Evolutionary conservation across 805 yeast genomes (phyloP), one percentile per base, ranked within the genome.

Genomic region (Ogataea parapolymorpha): DNA sequence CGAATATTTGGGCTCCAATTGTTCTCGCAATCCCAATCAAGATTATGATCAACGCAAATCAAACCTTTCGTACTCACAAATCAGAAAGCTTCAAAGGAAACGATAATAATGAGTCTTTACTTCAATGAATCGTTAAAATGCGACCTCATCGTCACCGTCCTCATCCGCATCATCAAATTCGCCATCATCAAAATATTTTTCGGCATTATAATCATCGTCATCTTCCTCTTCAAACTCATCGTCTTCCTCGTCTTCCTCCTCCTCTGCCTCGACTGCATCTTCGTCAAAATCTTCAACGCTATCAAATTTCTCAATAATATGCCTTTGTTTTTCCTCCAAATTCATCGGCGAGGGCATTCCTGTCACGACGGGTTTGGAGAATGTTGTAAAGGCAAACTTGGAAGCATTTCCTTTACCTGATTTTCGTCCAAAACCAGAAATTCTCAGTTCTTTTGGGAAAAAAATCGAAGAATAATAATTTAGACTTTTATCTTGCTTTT

Each of bases 141-240:
- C 87, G 4, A 87, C 88, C 58, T 82, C 87, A 41, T 74, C 82
- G 40, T 75, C 83, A n/a, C 74, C 86, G 25, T 67, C 80, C 37
- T 72, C 82, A 27, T 71, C 81, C 15, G 70, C 78, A 28, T 66
- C 73, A 38, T 75, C 80, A 37, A 79, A 83, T 48, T 82, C 86
- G 32, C 82, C 84, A 49, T 75, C 82, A 56, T 83, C 89, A 54
- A 83, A 83, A 62, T 83, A 83, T 61, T 78, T 79, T 52, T 83
- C 91, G 7, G 91, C 91, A 53, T 83, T 83, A 54, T 83, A 83
- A 58, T 82, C 88, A 55, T 80, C 86, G 50, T 83, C 89, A 18
- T 82, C 88, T 41, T 82, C 84, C 48, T 81, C 88, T 46, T 79
- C 83, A 49, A 72, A 75, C 46, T 81, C 85, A 46, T 82, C 88